These are phyloP conservation scores for Tetragonia tetragonoides DNA, from an alignment of 148 eudicot genomes.

Conservation along the genomic window DNA sequence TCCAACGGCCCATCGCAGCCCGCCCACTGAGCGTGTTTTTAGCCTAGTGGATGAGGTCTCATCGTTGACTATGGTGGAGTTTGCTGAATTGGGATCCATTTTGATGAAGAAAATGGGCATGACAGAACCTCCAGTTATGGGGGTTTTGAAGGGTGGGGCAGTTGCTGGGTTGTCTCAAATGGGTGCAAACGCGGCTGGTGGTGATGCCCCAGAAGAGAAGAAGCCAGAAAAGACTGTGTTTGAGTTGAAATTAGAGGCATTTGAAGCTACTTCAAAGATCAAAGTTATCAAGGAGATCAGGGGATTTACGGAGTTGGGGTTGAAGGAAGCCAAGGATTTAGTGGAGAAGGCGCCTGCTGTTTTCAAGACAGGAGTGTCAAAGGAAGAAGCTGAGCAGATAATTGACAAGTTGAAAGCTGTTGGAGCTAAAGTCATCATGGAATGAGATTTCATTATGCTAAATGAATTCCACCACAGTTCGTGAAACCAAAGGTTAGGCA, in stretches of 20 bases:
- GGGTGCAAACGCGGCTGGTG: slow-evolving; percentile 39
- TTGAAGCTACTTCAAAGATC: slow-evolving; percentile 73
- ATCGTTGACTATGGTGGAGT: slow-evolving; percentile 59
- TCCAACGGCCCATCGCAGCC: slow-evolving; percentile 76
- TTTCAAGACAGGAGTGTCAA: slow-evolving; percentile 71
- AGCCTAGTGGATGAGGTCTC: slow-evolving; percentile 85
- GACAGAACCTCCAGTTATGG: slow-evolving; percentile 66
- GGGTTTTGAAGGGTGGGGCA: slow-evolving; percentile 73
- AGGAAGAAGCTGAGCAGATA: slow-evolving; percentile 82
- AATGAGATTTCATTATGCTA: slow-evolving; percentile 32
- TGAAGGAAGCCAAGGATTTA: slow-evolving; percentile 74
- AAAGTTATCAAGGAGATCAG: slow-evolving; percentile 89
- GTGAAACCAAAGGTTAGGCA: not conserved
- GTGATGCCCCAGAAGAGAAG: slow-evolving; percentile 58
- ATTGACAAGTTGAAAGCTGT: slow-evolving; percentile 83
- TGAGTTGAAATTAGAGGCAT: slow-evolving; percentile 85
- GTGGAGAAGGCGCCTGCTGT: slow-evolving; percentile 90
- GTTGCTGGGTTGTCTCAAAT: slow-evolving; percentile 58
- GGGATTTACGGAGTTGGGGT: slow-evolving; percentile 61
- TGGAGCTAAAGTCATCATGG: slow-evolving; percentile 84
- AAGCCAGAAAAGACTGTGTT: slow-evolving; percentile 72
- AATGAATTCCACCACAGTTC: not conserved
- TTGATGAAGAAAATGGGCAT: slow-evolving; percentile 79
- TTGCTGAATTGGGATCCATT: slow-evolving; percentile 55
- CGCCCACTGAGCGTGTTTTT: slow-evolving; percentile 77